These are phyloP conservation scores for Raphanus sativus DNA, from an alignment of 345 rosid species.

Conservation along the genomic window DNA sequence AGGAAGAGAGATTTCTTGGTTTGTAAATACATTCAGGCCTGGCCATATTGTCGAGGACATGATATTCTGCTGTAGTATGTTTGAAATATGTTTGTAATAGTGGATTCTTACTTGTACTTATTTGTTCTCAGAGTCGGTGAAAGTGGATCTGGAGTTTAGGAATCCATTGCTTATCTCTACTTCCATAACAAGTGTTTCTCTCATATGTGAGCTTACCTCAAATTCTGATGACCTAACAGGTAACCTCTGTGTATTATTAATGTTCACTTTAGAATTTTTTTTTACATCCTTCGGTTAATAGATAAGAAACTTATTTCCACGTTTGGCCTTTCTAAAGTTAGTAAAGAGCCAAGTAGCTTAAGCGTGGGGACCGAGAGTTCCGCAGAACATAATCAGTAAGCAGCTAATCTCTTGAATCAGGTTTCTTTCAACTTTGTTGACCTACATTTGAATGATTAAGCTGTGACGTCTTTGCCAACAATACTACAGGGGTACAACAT, in stretches of 20 bases:
- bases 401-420: conserved; percentile 25
- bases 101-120: conserved; percentile 23
- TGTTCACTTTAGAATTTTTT: conserved; percentile 3
- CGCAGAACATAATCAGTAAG: conserved; percentile 42
- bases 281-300: conserved; percentile 13
- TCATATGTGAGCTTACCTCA: conserved; percentile 71
- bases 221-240: conserved; percentile 66
- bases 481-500: conserved; percentile 53
- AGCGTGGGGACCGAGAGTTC: conserved; percentile 45
- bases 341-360: conserved; percentile 52
- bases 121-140: conserved; percentile 68
- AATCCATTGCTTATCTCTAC: conserved; percentile 81
- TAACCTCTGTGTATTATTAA: conserved; percentile 37
- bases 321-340: conserved; percentile 30
- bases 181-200: conserved; percentile 65
- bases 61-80: conserved; percentile 24
- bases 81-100: neutral
- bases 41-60: conserved; percentile 2
- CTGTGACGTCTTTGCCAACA: conserved; percentile 22
- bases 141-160: conserved; percentile 69
- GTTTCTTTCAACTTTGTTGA: conserved; percentile 25
- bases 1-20: conserved; percentile 17
- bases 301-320: conserved; percentile 21
- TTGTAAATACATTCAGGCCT: conserved; percentile 14
- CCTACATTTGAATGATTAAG: conserved; percentile 27